A percentile compares a stretch with the other conserved stretches of the same genome.
These are phyloP conservation scores for Tolypocladium nubicola DNA, from an alignment of 2,329 filamentous ascomycete genomes.

Conservation along the genomic window DNA sequence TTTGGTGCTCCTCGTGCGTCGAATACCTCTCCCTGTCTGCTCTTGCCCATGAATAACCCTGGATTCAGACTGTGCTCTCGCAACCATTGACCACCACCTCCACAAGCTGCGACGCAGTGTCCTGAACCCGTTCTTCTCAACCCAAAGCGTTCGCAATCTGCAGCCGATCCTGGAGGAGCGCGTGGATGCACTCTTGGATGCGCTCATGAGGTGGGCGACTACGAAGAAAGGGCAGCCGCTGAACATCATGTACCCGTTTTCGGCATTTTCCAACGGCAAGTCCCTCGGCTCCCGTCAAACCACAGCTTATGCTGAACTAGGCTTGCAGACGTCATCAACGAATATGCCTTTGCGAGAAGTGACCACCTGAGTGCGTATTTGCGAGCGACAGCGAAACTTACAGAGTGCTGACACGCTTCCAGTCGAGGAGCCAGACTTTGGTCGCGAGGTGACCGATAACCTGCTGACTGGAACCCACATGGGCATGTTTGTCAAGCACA, in stretches of 20 bases:
- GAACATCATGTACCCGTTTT: slow-evolving; percentile 25
- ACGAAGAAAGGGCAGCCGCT: slow-evolving; percentile 15
- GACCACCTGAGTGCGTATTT: slow-evolving; percentile 16
- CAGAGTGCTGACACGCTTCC: neutral
- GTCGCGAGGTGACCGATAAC: slow-evolving; percentile 22
- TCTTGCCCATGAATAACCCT: neutral
- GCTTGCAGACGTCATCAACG: slow-evolving; percentile 26
- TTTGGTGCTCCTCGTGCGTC: slow-evolving; percentile 22
- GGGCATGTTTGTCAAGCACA: slow-evolving; percentile 24
- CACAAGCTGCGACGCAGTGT: slow-evolving; percentile 22
- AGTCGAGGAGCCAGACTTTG: slow-evolving; percentile 23
- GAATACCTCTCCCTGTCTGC: neutral
- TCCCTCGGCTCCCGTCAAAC: neutral
- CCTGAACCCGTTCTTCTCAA: slow-evolving; percentile 26
- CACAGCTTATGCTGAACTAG: slow-evolving; percentile 2
- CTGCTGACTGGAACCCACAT: slow-evolving; percentile 26
- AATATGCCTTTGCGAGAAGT: slow-evolving; percentile 26
- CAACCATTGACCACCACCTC: slow-evolving; percentile 23
- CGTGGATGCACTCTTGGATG: slow-evolving; percentile 20
- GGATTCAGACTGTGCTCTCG: slow-evolving; percentile 17
- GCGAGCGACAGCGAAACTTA: neutral
- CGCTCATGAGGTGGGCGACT: slow-evolving; percentile 17
- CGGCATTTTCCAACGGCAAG: slow-evolving; percentile 26
- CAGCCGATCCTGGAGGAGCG: slow-evolving; percentile 25
- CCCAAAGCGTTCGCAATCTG: slow-evolving; percentile 24